Evolutionary conservation across 2,329 filamentous ascomycete genomes (phyloP).

Genomic region (Onygena corvina): DNA sequence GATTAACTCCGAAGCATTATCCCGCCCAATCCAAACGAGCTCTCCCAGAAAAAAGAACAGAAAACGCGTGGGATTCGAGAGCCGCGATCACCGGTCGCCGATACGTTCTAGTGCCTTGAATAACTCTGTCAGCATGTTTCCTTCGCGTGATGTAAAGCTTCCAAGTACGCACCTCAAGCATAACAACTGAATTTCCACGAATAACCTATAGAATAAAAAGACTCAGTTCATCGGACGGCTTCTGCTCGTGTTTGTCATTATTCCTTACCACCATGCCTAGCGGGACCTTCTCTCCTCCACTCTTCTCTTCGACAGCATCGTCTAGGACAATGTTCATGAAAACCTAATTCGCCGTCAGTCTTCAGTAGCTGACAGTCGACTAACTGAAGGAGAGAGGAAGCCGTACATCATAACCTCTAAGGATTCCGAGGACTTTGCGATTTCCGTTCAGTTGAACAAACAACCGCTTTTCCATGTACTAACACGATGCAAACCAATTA

Average conservation of each 20-base stretch:
- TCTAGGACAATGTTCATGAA: constrained; percentile 98
- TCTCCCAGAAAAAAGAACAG: background rate
- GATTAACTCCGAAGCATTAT: constrained; percentile 4
- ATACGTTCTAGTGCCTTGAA: constrained; percentile 33
- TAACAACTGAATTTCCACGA: constrained; percentile 93
- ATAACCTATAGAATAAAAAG: constrained; percentile 55
- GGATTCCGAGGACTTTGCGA: constrained; percentile 86
- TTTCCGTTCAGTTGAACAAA: constrained; percentile 97
- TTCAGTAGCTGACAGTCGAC: background rate
- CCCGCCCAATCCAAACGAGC: constrained; percentile 3
- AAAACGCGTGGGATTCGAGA: background rate
- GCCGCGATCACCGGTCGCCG: constrained; percentile 28
- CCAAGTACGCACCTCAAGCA: constrained; percentile 58
- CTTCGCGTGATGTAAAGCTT: background rate
- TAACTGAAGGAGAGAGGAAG: background rate
- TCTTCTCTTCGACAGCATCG: constrained; percentile 90
- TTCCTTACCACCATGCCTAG: constrained; percentile 73
- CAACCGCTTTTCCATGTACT: constrained; percentile 99
- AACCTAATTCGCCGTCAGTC: constrained; percentile 48
- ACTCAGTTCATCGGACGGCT: background rate
- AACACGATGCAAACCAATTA: constrained; percentile 16
- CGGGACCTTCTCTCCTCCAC: constrained; percentile 75
- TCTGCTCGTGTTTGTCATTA: background rate
- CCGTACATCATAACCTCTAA: constrained; percentile 90
- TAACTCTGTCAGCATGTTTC: constrained; percentile 3